Evolutionary conservation across 495 filamentous ascomycete genomes (phyloP).

Genomic region (Neurospora intermedia): DNA sequence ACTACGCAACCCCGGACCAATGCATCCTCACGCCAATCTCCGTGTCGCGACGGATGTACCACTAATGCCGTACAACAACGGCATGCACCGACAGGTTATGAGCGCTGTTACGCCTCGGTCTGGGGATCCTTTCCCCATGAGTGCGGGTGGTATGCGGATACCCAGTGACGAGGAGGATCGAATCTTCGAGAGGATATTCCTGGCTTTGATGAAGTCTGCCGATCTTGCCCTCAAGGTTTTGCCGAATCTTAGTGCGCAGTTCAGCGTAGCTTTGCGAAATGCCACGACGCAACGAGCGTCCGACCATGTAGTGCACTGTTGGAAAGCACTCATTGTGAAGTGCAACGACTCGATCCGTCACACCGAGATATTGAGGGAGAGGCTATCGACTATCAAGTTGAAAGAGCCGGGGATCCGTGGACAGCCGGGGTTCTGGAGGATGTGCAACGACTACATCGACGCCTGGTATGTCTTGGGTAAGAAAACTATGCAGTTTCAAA

Average conservation of each 20-base stretch:
- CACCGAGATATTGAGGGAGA: slow-evolving; percentile 55
- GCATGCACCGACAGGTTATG: slow-evolving; percentile 34
- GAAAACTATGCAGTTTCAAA: slow-evolving; percentile 55
- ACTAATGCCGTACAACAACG: slow-evolving; percentile 29
- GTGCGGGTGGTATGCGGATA: slow-evolving; percentile 30
- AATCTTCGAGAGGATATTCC: slow-evolving; percentile 69
- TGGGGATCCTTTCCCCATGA: slow-evolving; percentile 62
- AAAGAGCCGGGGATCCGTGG: slow-evolving; percentile 71
- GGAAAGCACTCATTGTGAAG: slow-evolving; percentile 57
- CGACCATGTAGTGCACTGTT: slow-evolving; percentile 49
- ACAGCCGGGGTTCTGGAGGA: slow-evolving; percentile 69
- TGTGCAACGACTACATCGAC: slow-evolving; percentile 66
- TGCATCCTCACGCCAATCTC: slow-evolving; percentile 40
- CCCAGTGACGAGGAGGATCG: slow-evolving; percentile 57
- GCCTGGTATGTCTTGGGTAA: slow-evolving; percentile 64
- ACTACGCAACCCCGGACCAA: slow-evolving; percentile 34
- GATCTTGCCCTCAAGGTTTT: slow-evolving; percentile 56
- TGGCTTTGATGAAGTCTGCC: slow-evolving; percentile 56
- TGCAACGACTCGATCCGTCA: slow-evolving; percentile 53
- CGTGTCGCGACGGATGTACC: slow-evolving; percentile 40
- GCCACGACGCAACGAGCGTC: slow-evolving; percentile 30
- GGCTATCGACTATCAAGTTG: slow-evolving; percentile 68
- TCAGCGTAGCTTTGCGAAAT: slow-evolving; percentile 38
- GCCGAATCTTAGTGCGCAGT: slow-evolving; percentile 52
- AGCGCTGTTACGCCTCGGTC: slow-evolving; percentile 61